Percentiles rank a stretch among this genome's conserved stretches.
Conservation (phyloP, 2,329 filamentous ascomycete species). For the Sporothrix sp. region DNA sequence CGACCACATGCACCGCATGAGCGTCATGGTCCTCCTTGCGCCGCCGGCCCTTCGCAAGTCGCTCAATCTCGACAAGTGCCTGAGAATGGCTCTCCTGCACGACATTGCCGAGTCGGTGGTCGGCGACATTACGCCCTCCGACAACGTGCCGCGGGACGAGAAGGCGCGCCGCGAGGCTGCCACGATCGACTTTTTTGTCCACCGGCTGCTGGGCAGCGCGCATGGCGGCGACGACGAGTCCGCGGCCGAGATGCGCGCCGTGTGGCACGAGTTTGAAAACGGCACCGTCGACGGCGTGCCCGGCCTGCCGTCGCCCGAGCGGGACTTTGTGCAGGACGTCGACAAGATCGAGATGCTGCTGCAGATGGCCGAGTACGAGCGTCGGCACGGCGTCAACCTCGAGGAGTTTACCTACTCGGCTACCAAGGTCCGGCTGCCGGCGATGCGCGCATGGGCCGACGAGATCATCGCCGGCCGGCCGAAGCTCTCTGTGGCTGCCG, state of each 20-base stretch:
- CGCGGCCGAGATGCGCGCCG: conserved; percentile 55
- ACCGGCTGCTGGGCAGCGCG: conserved; percentile 61
- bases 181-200: conserved; percentile 86
- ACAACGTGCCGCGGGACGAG: conserved; percentile 76
- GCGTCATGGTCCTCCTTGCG: conserved; percentile 86
- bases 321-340: conserved; percentile 86
- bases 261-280: conserved; percentile 90
- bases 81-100: conserved; percentile 91
- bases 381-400: conserved; percentile 57
- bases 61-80: conserved; percentile 74
- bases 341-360: conserved; percentile 93
- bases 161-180: conserved; percentile 82
- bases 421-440: conserved; percentile 59
- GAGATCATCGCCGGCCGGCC: conserved; percentile 38
- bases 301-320: conserved; percentile 71
- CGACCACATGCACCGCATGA: conserved; percentile 99
- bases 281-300: neutral
- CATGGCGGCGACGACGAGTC: conserved; percentile 44
- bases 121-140: conserved; percentile 91
- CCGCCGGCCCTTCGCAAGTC: conserved; percentile 61
- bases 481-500: neutral
- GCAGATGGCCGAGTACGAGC: conserved; percentile 97
- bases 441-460: conserved; percentile 70
- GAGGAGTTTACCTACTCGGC: conserved; percentile 80
- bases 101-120: conserved; percentile 96